Evolutionary conservation across 2,329 filamentous ascomycete species (phyloP), one percentile per base, ranked within the genome.

Genomic region (Colletotrichum tropicale): DNA sequence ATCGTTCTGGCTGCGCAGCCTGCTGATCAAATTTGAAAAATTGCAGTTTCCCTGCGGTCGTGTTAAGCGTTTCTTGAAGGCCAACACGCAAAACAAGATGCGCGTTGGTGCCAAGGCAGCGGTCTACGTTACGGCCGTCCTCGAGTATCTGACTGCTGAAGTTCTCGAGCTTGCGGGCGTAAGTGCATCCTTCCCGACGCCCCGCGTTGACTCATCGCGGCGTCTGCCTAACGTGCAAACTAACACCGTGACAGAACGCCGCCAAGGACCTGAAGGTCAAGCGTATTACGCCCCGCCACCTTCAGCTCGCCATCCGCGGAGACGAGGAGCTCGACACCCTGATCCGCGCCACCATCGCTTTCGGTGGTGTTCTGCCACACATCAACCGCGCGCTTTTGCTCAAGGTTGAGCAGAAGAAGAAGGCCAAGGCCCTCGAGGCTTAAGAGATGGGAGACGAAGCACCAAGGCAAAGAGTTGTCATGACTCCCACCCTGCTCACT

Each of bases 261-360:
- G 97, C 97, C 86, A 98, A 98, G 91, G 97, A 99, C 87, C 94
- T 98, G 84, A 99, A 98, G 89, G 97, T 98, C 89, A 99, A 98
- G 93, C 97, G 97, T 87, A 99, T 99, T 87, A 98, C 96, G 15
- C 97, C 97, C 72, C 96, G 97, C 86, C 97, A 99, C 87, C 89
- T 99, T 79, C 97, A 99, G 87, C 94, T 99, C 78, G 97, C 97
- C 82, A 99, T 99, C 84, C 96, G 97, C 83, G 97, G 97, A 83
- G 97, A 99, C 86, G 97, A 99, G 88, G 97, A 99, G 87, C 91
- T 99, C 81, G 97, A 99, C 86, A 98, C 96, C 28, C 91, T 99
- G 74, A 98, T 99, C 85, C 95, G 96, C 82, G 97, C 97, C 74
- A 99, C 97, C 78, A 99, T 99, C 83, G 97, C 97, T 76, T 98